phyloP scores from a whole-genome alignment of 768 basidiomycete genomes.

The Phallus indusiatus region DNA sequence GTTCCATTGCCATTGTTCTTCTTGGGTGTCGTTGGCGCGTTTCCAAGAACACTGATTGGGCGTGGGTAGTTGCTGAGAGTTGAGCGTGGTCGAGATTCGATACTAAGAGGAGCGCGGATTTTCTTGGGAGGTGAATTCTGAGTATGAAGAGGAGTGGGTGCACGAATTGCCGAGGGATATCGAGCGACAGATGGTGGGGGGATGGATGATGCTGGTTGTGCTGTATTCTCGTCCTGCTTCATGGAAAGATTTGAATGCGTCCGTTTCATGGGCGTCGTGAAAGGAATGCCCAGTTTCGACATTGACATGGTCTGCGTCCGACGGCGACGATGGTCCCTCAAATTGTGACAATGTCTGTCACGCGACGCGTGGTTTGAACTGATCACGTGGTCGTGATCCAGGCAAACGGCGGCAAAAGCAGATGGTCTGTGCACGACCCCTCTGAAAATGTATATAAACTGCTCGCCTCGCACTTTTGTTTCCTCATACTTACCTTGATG shows the following conservation, averaged over 20 bases:
- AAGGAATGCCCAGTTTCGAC: not conserved
- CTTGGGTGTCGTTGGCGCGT: constrained; percentile 5
- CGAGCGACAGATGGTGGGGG: not conserved
- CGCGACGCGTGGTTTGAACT: not conserved
- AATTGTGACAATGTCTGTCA: not conserved
- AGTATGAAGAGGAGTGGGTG: not conserved
- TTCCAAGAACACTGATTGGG: constrained; percentile 2
- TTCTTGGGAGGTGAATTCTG: not conserved
- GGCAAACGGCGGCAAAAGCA: not conserved
- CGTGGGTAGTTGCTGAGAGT: not conserved
- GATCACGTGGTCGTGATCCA: not conserved
- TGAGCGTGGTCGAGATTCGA: constrained; percentile 7
- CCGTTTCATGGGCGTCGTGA: constrained; percentile 9
- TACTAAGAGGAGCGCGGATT: constrained; percentile 5
- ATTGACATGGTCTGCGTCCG: constrained; percentile 1
- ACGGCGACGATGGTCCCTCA: not conserved
- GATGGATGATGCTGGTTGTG: not conserved
- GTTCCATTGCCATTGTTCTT: constrained; percentile 1
- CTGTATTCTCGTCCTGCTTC: not conserved
- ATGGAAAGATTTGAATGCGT: not conserved
- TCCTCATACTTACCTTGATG: constrained; percentile 8
- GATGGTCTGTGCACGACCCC: constrained; percentile 1
- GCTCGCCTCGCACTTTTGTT: not conserved
- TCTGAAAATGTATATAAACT: too few relatives aligned
- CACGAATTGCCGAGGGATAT: constrained; percentile 6